Base-by-base conservation (phyloP, 257 asterid genomes). In the Nicotiana obtusifolia region DNA sequence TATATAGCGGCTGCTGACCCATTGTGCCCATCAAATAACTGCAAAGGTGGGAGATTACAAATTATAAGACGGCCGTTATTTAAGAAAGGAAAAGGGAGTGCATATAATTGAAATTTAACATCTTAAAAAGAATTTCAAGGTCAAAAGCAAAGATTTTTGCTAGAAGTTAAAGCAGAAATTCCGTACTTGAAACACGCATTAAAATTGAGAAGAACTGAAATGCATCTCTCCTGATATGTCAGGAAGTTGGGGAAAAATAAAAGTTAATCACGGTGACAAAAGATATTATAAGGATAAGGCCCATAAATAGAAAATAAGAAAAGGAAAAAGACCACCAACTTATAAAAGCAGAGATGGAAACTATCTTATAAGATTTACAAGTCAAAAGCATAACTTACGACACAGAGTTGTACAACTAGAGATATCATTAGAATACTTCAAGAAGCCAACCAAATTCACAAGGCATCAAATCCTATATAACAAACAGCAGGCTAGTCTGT, bases 1-100 rank as follows among this genome's bases (percentile, higher is more conserved):
- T 95, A 95, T 86, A 92, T 89, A 69, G 99, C 99, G 37, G 99
- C 99, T 71, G 97, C 97, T 76, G 99, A 91, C 85, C 99, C 99
- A 84, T 95, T 95, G 85, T 95, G 99, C 68, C 99, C 99, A 85
- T 95, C 99, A 84, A 95, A 94, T 85, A 95, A 84, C 99, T 95
- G 95, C 80, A 86, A 81, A 66, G 53, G 49, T 64, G 62, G 83
- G 82, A 82, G 79, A 81, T 79, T 37, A 30, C 57, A 71, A 71
- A 64, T 17, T 81, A 44, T 44, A 85, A 81, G 73, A 57, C 52
- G 33, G 5, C 62, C 83, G 54, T 71, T 44, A 82, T 73, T 47
- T 13, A 66, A 28, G 65, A 73, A 35, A 73, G 80, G 22, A 28
- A 41, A 71, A n/a, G 31, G 49, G 57, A 44, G 59, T 22, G 60